Evolutionary conservation across 2,329 filamentous ascomycete species (phyloP).

Genomic region (Cordyceps militaris): DNA sequence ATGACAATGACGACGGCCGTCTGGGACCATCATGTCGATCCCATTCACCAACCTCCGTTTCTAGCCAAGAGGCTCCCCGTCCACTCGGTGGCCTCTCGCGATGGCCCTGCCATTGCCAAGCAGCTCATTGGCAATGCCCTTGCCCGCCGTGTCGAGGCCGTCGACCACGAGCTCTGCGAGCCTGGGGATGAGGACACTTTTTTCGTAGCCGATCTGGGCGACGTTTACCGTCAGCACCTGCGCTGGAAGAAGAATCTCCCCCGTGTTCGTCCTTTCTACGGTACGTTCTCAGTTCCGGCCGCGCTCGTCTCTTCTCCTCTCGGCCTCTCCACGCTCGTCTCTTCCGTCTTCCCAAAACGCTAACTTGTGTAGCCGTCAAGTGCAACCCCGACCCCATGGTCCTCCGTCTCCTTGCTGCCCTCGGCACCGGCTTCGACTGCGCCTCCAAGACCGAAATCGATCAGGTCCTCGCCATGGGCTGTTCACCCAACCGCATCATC

Average conservation of each 20-base stretch:
- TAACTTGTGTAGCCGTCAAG: slow-evolving; percentile 67
- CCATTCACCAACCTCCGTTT: slow-evolving; percentile 42
- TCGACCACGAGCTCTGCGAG: slow-evolving; percentile 83
- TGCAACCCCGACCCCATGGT: slow-evolving; percentile 94
- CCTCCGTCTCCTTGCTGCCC: slow-evolving; percentile 74
- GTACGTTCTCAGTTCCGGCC: slow-evolving; percentile 41
- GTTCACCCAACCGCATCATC: slow-evolving; percentile 87
- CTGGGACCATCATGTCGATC: slow-evolving; percentile 46
- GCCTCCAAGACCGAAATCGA: slow-evolving; percentile 97
- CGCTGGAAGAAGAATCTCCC: slow-evolving; percentile 94
- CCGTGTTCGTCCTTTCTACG: slow-evolving; percentile 93
- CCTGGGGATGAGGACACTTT: slow-evolving; percentile 95
- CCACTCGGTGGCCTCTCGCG: slow-evolving; percentile 31
- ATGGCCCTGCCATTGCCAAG: slow-evolving; percentile 51
- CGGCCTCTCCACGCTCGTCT: no score
- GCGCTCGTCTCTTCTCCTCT: neutral
- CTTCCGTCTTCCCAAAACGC: no score
- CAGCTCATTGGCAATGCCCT: slow-evolving; percentile 80
- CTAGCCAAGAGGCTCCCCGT: slow-evolving; percentile 38
- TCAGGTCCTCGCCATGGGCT: slow-evolving; percentile 73
- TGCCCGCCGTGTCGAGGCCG: slow-evolving; percentile 72
- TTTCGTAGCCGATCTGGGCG: slow-evolving; percentile 95
- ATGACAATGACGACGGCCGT: slow-evolving; percentile 60
- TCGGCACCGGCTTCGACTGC: slow-evolving; percentile 96
- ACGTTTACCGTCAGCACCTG: slow-evolving; percentile 97